Evolutionary conservation across 2,329 filamentous ascomycete species (phyloP).

Genomic region (Fusarium guadeloupense): DNA sequence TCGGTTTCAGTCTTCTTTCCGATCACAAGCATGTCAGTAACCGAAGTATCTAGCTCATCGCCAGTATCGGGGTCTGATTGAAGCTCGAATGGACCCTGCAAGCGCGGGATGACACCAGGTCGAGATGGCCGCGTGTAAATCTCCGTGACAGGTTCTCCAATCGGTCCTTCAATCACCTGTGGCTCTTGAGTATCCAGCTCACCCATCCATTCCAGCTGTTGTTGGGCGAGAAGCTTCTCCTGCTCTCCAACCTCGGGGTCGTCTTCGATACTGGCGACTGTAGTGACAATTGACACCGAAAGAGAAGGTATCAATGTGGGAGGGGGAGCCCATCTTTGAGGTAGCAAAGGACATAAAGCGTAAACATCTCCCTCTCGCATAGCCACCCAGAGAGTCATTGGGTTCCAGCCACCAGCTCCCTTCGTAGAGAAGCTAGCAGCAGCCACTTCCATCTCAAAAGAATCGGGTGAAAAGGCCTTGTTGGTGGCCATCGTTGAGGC

Average conservation of each 20-base stretch:
- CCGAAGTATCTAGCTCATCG: constrained; percentile 64
- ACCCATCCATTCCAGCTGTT: constrained; percentile 74
- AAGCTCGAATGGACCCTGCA: constrained; percentile 71
- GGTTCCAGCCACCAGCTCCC: constrained; percentile 84
- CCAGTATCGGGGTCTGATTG: constrained; percentile 64
- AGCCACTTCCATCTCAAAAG: constrained; percentile 92
- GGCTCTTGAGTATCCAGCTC: constrained; percentile 72
- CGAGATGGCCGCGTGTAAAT: constrained; percentile 66
- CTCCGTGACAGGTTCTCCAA: constrained; percentile 61
- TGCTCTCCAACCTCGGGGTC: constrained; percentile 62
- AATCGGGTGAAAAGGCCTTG: constrained; percentile 87
- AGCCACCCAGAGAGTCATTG: constrained; percentile 97
- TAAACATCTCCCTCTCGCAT: constrained; percentile 95
- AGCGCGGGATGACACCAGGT: constrained; percentile 66
- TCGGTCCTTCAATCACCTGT: constrained; percentile 58
- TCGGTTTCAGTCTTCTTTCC: constrained; percentile 69
- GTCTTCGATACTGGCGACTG: constrained; percentile 70
- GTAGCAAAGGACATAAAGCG: constrained; percentile 88
- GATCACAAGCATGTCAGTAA: constrained; percentile 71
- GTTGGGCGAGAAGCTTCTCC: constrained; percentile 67
- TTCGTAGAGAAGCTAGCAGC: constrained; percentile 80
- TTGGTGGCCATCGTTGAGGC: constrained; percentile 78
- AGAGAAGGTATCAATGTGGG: constrained; percentile 82
- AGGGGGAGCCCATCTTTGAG: constrained; percentile 83
- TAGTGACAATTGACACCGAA: constrained; percentile 82